Conservation (phyloP, 192 early-diverging fungal genomes). For the Coemansia sp. region DNA sequence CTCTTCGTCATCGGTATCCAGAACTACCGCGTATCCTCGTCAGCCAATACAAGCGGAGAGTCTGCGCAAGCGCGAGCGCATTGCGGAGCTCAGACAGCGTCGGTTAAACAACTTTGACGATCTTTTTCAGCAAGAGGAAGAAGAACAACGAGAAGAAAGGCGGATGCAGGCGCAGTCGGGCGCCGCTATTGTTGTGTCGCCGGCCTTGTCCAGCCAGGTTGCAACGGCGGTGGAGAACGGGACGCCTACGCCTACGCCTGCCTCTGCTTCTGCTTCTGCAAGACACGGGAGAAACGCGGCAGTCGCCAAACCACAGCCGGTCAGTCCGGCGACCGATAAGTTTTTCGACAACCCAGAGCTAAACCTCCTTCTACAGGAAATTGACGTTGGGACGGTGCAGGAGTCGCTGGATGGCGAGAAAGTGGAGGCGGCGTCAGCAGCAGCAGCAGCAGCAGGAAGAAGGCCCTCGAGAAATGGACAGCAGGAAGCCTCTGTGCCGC, state of each 20-base stretch:
- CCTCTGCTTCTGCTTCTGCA: neutral
- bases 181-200: neutral
- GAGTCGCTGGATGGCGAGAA: slow-evolving; percentile 10
- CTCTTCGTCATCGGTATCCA: neutral
- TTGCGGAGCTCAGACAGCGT: slow-evolving; percentile 37
- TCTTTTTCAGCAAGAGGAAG: slow-evolving; percentile 7
- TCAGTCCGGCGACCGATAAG: slow-evolving; percentile 14
- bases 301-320: neutral
- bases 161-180: neutral
- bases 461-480: neutral
- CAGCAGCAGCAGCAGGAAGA: neutral
- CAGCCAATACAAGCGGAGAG: slow-evolving; percentile 28
- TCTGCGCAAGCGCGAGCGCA: slow-evolving; percentile 36
- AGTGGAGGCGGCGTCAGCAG: slow-evolving; percentile 4
- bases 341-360: slow-evolving; percentile 44
- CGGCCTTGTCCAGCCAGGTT: neutral
- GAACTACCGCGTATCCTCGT: neutral
- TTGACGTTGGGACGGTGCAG: slow-evolving; percentile 15
- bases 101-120: slow-evolving; percentile 18
- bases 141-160: neutral
- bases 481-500: neutral
- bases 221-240: slow-evolving; percentile 1
- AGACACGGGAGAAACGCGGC: neutral
- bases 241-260: neutral
- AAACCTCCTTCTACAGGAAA: slow-evolving; percentile 28